Conservation (phyloP, 352 stramenopile genomes). For the Globisporangium recalcitrans region DNA sequence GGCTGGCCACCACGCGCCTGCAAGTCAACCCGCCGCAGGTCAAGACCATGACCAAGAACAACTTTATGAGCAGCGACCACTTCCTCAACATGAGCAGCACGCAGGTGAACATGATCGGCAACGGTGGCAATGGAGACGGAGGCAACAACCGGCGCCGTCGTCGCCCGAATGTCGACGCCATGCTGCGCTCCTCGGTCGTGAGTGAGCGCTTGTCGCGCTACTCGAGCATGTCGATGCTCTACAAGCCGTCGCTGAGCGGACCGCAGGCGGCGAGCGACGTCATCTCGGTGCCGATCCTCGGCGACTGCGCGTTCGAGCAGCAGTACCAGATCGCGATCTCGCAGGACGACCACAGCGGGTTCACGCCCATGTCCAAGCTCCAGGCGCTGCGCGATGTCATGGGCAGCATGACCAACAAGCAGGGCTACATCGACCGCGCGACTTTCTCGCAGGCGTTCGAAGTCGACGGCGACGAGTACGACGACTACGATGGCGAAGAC, state of each 20-base stretch:
- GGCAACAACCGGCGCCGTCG: slow-evolving; percentile 39
- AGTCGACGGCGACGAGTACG: slow-evolving; percentile 43
- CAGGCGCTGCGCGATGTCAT: slow-evolving; percentile 75
- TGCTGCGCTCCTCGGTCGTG: slow-evolving; percentile 64
- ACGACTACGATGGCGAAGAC: slow-evolving; percentile 45
- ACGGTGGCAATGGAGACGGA: slow-evolving; percentile 6
- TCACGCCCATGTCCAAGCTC: slow-evolving; percentile 54
- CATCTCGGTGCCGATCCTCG: slow-evolving; percentile 57
- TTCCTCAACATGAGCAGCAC: slow-evolving; percentile 41
- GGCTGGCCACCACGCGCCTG: slow-evolving; percentile 13
- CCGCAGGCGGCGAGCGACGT: slow-evolving; percentile 35
- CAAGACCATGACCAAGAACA: slow-evolving; percentile 29
- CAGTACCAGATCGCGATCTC: slow-evolving; percentile 65
- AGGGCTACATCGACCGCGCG: slow-evolving; percentile 60
- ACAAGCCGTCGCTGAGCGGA: slow-evolving; percentile 39
- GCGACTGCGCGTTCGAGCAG: slow-evolving; percentile 60
- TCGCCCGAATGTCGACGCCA: slow-evolving; percentile 55
- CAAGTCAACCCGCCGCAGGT: slow-evolving; percentile 23
- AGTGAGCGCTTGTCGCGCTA: slow-evolving; percentile 42
- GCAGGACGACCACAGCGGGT: slow-evolving; percentile 35
- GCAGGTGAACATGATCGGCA: slow-evolving; percentile 27
- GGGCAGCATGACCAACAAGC: slow-evolving; percentile 52
- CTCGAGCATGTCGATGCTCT: slow-evolving; percentile 39
- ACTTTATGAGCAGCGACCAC: slow-evolving; percentile 59
- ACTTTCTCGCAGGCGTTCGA: slow-evolving; percentile 80